Conservation (phyloP, 352 stramenopile genomes). For the Pythium rishiriense region DNA sequence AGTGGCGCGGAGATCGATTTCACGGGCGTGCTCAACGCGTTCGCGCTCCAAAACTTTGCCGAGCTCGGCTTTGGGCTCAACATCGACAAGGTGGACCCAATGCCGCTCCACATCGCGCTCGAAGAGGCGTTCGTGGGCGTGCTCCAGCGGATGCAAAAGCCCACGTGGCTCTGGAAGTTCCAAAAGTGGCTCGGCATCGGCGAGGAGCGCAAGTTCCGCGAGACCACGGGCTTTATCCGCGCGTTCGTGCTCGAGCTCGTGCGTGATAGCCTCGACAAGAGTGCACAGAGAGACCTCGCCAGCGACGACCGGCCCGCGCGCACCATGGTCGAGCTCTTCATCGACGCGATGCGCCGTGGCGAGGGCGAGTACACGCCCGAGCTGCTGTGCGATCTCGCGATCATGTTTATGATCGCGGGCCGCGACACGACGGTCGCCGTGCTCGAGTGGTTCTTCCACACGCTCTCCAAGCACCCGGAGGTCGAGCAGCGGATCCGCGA, state of each 20-base stretch:
- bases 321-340: constrained; percentile 29
- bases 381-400: constrained; percentile 43
- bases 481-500: constrained; percentile 28
- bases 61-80: constrained; percentile 27
- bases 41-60: constrained; percentile 28
- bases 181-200: too few relatives aligned
- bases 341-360: constrained; percentile 20
- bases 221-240: constrained; percentile 15
- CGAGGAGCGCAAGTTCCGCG: constrained; percentile 11
- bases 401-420: constrained; percentile 52
- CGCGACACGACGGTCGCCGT: constrained; percentile 50
- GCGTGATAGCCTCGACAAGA: constrained; percentile 9
- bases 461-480: constrained; percentile 35
- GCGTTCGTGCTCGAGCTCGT: constrained; percentile 16
- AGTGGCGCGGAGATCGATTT: constrained; percentile 8
- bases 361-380: constrained; percentile 21
- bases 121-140: background rate
- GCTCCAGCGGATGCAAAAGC: too few relatives aligned
- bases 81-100: constrained; percentile 3
- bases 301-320: constrained; percentile 8
- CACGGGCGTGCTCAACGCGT: constrained; percentile 13
- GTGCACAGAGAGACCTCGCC: too few relatives aligned
- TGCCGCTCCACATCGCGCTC: background rate
- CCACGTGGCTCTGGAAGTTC: too few relatives aligned
- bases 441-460: constrained; percentile 50